Conservation (phyloP, 2,329 filamentous ascomycete genomes). For the Bertia moriformis region DNA sequence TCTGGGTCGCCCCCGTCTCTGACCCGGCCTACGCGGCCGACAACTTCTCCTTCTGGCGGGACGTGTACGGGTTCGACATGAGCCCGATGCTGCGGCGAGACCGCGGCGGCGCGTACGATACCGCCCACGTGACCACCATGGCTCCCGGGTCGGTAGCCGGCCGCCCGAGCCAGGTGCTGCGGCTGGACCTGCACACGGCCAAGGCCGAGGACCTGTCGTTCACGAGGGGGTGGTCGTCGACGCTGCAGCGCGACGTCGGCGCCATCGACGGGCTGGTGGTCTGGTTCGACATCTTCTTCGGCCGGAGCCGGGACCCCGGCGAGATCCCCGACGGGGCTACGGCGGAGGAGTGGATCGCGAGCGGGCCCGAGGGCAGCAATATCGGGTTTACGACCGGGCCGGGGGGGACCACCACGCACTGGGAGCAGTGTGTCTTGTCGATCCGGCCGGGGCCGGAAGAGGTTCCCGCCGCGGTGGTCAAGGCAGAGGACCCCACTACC, state of each 20-base stretch:
- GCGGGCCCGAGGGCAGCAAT: conserved; percentile 38
- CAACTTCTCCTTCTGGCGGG: conserved; percentile 71
- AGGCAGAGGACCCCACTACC: conserved; percentile 1
- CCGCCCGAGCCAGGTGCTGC: conserved; percentile 49
- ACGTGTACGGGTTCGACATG: conserved; percentile 94
- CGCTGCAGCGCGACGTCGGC: conserved; percentile 45
- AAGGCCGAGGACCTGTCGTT: conserved; percentile 65
- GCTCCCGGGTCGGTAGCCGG: conserved; percentile 45
- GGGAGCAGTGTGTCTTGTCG: too few species aligned
- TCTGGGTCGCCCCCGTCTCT: conserved; percentile 68
- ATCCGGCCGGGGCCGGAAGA: conserved; percentile 58
- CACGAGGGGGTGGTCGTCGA: conserved; percentile 49
- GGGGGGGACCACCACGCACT: conserved; percentile 64
- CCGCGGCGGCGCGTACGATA: conserved; percentile 69
- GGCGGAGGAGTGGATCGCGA: conserved; percentile 45
- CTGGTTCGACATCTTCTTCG: conserved; percentile 93
- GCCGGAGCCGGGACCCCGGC: conserved; percentile 37
- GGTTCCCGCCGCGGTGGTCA: conserved; percentile 12
- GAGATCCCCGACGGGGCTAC: conserved; percentile 33
- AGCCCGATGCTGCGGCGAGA: conserved; percentile 72
- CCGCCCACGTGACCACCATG: conserved; percentile 65
- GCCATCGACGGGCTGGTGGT: conserved; percentile 70
- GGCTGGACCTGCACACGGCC: conserved; percentile 63
- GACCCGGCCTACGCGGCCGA: conserved; percentile 67
- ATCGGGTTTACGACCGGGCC: conserved; percentile 85